These are phyloP conservation scores for Lecanicillium sp. DNA, from an alignment of 2,329 filamentous ascomycete genomes.

Conservation along the genomic window DNA sequence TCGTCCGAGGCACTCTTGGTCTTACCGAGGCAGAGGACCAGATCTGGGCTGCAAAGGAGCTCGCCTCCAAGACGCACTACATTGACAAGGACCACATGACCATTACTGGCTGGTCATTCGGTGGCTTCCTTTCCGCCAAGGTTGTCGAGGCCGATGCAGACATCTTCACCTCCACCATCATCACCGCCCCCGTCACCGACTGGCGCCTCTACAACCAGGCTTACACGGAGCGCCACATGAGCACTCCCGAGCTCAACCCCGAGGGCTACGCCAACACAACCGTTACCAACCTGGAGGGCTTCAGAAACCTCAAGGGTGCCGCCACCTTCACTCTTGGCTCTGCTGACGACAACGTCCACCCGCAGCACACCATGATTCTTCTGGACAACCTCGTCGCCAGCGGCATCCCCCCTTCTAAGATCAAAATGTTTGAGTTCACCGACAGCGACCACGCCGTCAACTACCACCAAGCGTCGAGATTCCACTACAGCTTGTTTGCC, in stretches of 20 bases:
- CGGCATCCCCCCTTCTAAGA: constrained; percentile 50
- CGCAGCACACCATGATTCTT: constrained; percentile 55
- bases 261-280: constrained; percentile 53
- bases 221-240: constrained; percentile 69
- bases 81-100: constrained; percentile 51
- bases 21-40: constrained; percentile 57
- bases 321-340: constrained; percentile 58
- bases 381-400: constrained; percentile 51
- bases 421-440: constrained; percentile 57
- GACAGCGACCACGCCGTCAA: constrained; percentile 55
- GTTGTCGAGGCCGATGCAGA: constrained; percentile 53
- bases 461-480: constrained; percentile 46
- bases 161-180: constrained; percentile 53
- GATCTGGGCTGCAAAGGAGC: constrained; percentile 54
- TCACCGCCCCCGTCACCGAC: constrained; percentile 57
- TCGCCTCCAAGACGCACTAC: constrained; percentile 39
- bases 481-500: constrained; percentile 55
- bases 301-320: constrained; percentile 51
- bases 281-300: constrained; percentile 48
- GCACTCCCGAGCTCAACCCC: constrained; percentile 45
- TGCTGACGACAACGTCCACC: constrained; percentile 65
- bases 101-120: constrained; percentile 63
- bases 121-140: constrained; percentile 58
- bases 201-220: constrained; percentile 64
- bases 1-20: constrained; percentile 51